A percentile compares a stretch with the other conserved stretches of the same genome.
These are phyloP conservation scores for Arabis hirsuta DNA, from an alignment of 345 rosid genomes.

Conservation along the genomic window DNA sequence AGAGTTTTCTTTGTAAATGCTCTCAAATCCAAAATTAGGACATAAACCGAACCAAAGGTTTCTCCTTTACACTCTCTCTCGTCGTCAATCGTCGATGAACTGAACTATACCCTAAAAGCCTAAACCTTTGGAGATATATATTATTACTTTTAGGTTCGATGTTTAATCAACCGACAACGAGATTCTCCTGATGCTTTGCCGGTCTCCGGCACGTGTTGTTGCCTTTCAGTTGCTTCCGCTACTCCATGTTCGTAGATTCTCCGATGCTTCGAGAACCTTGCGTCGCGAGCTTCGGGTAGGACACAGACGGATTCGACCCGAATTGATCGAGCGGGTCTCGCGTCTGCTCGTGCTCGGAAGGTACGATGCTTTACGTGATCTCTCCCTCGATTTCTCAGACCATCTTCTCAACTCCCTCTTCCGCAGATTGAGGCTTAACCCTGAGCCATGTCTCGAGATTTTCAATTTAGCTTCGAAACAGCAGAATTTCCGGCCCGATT, in stretches of 20 bases:
- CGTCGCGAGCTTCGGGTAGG: slow-evolving; percentile 68
- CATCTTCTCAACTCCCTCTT: slow-evolving; percentile 72
- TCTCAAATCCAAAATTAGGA: background rate
- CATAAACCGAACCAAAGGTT: slow-evolving; percentile 2
- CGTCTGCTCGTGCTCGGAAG: slow-evolving; percentile 71
- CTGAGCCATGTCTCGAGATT: slow-evolving; percentile 62
- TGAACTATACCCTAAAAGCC: background rate
- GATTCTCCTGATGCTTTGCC: slow-evolving; percentile 48
- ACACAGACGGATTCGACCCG: slow-evolving; percentile 58
- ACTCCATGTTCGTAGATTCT: slow-evolving; percentile 37
- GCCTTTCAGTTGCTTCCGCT: slow-evolving; percentile 42
- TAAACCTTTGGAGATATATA: slow-evolving; percentile 3
- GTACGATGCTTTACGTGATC: slow-evolving; percentile 56
- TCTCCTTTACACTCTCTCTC: slow-evolving; percentile 19
- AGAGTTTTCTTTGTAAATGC: slow-evolving; percentile 12
- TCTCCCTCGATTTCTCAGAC: slow-evolving; percentile 68
- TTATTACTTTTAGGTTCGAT: background rate
- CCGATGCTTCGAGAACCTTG: slow-evolving; percentile 46
- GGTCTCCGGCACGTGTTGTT: slow-evolving; percentile 37
- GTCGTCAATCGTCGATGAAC: slow-evolving; percentile 28
- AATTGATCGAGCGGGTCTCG: slow-evolving; percentile 67
- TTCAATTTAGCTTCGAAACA: slow-evolving; percentile 69
- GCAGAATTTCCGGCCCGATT: slow-evolving; percentile 61
- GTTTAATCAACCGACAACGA: slow-evolving; percentile 10
- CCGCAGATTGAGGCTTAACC: slow-evolving; percentile 57